phyloP scores from a whole-genome alignment of 1,284 basidiomycete species.

The Puccinia hordei region DNA sequence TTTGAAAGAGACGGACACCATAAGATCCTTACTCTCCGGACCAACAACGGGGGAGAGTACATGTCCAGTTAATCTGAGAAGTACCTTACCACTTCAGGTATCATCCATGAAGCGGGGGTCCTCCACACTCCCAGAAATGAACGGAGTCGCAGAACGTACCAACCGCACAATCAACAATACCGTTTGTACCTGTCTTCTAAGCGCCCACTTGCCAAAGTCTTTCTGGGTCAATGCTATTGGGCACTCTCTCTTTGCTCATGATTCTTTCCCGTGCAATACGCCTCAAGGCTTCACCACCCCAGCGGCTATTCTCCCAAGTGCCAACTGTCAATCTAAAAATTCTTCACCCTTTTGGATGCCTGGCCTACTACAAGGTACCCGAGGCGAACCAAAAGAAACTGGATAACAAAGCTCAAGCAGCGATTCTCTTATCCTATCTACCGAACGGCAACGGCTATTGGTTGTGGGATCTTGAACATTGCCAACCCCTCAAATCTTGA shows the following conservation, averaged over 20 bases:
- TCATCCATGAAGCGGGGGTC: conserved; percentile 27
- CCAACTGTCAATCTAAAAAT: neutral
- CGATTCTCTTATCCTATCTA: neutral
- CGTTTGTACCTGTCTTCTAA: neutral
- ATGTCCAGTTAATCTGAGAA: conserved; percentile 5
- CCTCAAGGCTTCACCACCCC: too few relatives aligned
- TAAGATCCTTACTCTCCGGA: conserved; percentile 33
- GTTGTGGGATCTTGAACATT: neutral
- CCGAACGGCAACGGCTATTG: neutral
- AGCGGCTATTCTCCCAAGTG: too few relatives aligned
- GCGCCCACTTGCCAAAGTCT: too few relatives aligned
- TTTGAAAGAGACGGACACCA: conserved; percentile 33
- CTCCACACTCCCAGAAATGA: conserved; percentile 50
- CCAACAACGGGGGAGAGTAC: conserved; percentile 52
- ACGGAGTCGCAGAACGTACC: conserved; percentile 11
- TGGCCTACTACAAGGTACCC: neutral
- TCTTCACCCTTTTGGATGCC: too few relatives aligned
- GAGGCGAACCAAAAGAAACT: neutral
- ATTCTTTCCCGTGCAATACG: too few relatives aligned
- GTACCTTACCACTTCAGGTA: conserved; percentile 27
- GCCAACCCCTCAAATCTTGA: neutral
- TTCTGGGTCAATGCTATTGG: too few relatives aligned
- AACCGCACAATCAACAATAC: neutral
- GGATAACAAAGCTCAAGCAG: neutral
- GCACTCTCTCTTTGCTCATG: too few relatives aligned